Base-by-base conservation (phyloP, 768 basidiomycete genomes). In the Lentinus tigrinus region DNA sequence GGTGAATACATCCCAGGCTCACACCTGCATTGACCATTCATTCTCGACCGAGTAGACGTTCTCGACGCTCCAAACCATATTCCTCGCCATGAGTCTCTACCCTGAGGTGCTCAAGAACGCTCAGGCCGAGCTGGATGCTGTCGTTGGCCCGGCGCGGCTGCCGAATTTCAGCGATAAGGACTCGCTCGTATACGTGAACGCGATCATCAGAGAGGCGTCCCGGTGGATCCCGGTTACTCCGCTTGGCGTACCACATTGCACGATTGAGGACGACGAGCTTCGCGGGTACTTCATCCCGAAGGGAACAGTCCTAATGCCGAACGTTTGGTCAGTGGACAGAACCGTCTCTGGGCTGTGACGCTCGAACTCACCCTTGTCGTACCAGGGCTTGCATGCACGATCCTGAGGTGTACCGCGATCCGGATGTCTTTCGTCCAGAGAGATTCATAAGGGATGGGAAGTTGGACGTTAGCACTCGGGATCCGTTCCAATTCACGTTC, bases 191-290 rank as follows among this genome's bases (percentile, higher is more conserved):
- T 64, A 58, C 47, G 42, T 66, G 3, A 42, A 58, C 23, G 60
- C 63, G 21, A 36, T 64, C 21, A 43, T 66, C 14, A 60, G 62
- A 27, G 65, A 66, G 28, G 26, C 43, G 4, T 42, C 55, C 36
- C 52, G 63, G 17, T 64, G 62, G 57, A 55, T 47, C 26, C 31
- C 38, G 28, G 42, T 57, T 16, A 27, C 55, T 8, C 56, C 63
- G 8, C 28, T 63, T 14, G 52, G 59, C n/a, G 24, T 63, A 1
- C 50, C 62, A 0, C 78, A 79, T 59, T 59, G 67, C 23, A 72
- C 67, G 46, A 71, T 66, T 3, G 63, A 73, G 34, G 76, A 78
- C 57, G 75, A 75, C 64, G 74, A 73, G 3, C 76, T 76, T 53
- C 61, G 65, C 4, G 77, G 75, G 2, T 63, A 73, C 42, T 76